Base-by-base conservation (phyloP, 106 monocot species). In the Xerophyta viscosa region DNA sequence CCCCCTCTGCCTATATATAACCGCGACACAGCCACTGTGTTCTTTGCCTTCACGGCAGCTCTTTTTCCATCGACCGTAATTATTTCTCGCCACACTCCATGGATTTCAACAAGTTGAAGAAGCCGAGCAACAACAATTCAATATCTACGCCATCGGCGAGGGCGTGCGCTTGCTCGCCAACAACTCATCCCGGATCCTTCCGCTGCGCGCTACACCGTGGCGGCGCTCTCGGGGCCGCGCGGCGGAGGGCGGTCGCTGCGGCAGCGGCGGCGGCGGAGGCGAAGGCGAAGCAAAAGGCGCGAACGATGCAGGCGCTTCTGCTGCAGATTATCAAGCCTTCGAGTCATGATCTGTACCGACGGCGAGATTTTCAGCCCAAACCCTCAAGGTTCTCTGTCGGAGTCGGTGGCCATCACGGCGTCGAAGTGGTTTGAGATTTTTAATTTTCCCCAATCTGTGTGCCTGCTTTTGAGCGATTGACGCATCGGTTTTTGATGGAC, bases 101-200 rank as follows among this genome's bases (percentile, higher is more conserved):
- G n/a, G n/a, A n/a, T n/a, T n/a, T n/a, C n/a, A n/a, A n/a, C n/a
- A n/a, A n/a, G n/a, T n/a, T n/a, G n/a, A n/a, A n/a, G n/a, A n/a
- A n/a, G n/a, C n/a, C n/a, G n/a, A n/a, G n/a, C n/a, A n/a, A n/a
- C n/a, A n/a, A n/a, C n/a, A n/a, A n/a, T n/a, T n/a, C n/a, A n/a
- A n/a, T n/a, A n/a, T n/a, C n/a, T n/a, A n/a, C n/a, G n/a, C n/a
- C n/a, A 39, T 39, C 39, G 15, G 39, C 15, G 6, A 31, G 39
- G 39, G 22, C 37, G 9, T 73, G 73, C 21, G 43, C 54, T 6
- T 73, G 73, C 26, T 46, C 73, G 21, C 73, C 73, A 14, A 66
- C 73, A 6, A 61, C 46, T 6, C 73, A 73, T 27, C 73, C 66
- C 23, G 73, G 73, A 8, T 73, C 73, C 2, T 73, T 73, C 41